Base-by-base conservation (phyloP, 495 filamentous ascomycete genomes). In the Lasiosphaeris hirsuta region DNA sequence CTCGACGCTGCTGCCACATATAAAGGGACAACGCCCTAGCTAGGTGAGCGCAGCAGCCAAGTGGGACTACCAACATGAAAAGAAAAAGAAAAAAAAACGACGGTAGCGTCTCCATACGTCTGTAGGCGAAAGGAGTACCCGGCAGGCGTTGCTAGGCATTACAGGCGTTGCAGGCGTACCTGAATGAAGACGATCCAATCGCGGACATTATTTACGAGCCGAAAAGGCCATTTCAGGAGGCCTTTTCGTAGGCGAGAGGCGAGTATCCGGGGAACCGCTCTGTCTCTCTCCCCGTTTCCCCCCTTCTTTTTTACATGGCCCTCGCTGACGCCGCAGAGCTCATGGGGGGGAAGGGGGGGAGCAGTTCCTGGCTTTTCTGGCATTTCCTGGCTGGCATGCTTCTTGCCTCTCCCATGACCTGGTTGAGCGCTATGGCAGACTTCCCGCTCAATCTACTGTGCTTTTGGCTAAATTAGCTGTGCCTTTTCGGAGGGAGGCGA, bases 401-500 rank as follows among this genome's bases (percentile, higher is more conserved):
- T 34, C 36, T 39, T 44, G 45, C 18, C 49, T 54, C 49, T 51
- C 60, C 59, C 65, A 65, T 68, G 65, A 68, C 65, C 65, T 56
- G 60, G 59, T 65, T 64, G 58, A 57, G 65, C 56, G 56, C 52
- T 54, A 56, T 63, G 54, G 48, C 38, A 60, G 56, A 57, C 56
- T 17, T 58, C 57, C 36, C 53, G 53, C 42, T 56, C 63, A 70
- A 70, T 68, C 44, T 68, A 66, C 39, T 33, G 37, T 59, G 54
- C 58, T 56, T 63, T 67, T 60, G 68, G 66, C 68, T 69, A 71
- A 70, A 71, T 71, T 62, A 42, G 33, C 60, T 63, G 62, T 58
- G 46, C 60, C 57, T 63, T 59, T 43, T 66, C 57, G 57, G 58
- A 60, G 54, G 40, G 53, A 59, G 38, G 57, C 48, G 36, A 60